A percentile compares a stretch with the other conserved stretches of the same genome.
These are phyloP conservation scores for Angomonas deanei DNA, from an alignment of 208 protist species.

Conservation along the genomic window DNA sequence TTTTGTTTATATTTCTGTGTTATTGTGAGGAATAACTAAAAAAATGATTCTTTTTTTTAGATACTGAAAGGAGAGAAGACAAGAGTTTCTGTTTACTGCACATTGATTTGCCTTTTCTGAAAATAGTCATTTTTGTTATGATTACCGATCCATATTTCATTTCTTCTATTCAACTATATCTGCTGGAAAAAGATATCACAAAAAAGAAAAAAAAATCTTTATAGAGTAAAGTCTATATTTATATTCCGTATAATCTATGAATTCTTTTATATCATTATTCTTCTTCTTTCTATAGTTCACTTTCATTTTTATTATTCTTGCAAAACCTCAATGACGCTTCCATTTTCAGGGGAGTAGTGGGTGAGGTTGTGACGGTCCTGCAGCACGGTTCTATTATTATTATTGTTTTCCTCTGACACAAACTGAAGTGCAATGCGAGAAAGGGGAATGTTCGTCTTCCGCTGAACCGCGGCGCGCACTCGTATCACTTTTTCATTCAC, in stretches of 20 bases:
- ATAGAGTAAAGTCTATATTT: constrained; percentile 1
- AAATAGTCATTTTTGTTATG: not conserved
- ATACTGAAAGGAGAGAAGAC: too few relatives aligned
- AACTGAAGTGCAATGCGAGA: constrained; percentile 60
- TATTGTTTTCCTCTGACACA: not conserved
- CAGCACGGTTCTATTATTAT: constrained; percentile 18
- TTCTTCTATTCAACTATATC: not conserved
- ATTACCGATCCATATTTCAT: not conserved
- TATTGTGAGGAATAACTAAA: not conserved
- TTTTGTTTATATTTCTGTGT: not conserved
- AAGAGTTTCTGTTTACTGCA: too few relatives aligned
- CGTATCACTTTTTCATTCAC: constrained; percentile 71
- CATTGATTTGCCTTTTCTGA: not conserved
- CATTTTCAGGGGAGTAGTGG: constrained; percentile 68
- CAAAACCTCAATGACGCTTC: constrained; percentile 62
- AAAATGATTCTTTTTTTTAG: not conserved
- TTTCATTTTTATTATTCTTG: constrained; percentile 36
- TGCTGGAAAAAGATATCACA: not conserved
- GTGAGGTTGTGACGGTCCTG: constrained; percentile 66
- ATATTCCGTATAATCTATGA: not conserved
- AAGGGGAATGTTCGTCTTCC: constrained; percentile 76
- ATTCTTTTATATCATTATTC: not conserved
- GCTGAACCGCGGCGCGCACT: constrained; percentile 71
- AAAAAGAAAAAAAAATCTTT: not conserved
- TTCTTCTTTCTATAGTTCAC: not conserved